phyloP scores from a whole-genome alignment of 208 protist species.

The Trypanosoma rangeli region DNA sequence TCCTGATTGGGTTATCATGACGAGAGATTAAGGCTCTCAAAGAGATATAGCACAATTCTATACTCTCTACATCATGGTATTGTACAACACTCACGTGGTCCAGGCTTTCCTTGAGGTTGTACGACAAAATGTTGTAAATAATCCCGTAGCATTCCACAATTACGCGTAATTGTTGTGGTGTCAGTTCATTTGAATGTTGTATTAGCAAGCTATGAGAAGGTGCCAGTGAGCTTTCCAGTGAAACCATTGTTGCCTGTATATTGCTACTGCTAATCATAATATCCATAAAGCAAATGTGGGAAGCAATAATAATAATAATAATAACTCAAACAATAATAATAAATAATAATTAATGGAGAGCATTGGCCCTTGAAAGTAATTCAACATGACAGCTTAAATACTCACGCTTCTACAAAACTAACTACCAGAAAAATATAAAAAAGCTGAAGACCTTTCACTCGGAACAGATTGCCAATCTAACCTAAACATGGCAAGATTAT shows the following conservation, averaged over 20 bases:
- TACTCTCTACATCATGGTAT: conserved; percentile 8
- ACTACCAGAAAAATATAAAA: conserved; percentile 57
- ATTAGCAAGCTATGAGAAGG: conserved; percentile 21
- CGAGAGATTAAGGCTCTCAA: conserved; percentile 1
- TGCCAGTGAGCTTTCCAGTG: conserved; percentile 15
- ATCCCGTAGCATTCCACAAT: conserved; percentile 20
- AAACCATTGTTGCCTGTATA: background rate
- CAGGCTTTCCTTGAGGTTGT: conserved; percentile 2
- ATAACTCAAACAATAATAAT: background rate
- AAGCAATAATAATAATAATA: background rate
- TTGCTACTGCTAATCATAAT: no score
- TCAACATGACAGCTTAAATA: background rate
- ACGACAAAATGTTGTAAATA: conserved; percentile 16
- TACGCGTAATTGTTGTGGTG: conserved; percentile 7
- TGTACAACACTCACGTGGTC: conserved; percentile 21
- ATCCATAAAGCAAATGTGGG: no score
- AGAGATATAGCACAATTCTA: conserved; percentile 19
- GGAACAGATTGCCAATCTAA: conserved; percentile 42
- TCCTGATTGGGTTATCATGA: conserved; percentile 10
- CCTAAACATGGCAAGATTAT: conserved; percentile 48
- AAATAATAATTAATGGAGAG: background rate
- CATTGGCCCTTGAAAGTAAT: background rate
- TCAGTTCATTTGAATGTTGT: conserved; percentile 4
- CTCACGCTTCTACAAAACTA: conserved; percentile 13
- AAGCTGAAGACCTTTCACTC: conserved; percentile 28